Conservation (phyloP, 169 alveolate species). For the Toxoplasma gondii region DNA sequence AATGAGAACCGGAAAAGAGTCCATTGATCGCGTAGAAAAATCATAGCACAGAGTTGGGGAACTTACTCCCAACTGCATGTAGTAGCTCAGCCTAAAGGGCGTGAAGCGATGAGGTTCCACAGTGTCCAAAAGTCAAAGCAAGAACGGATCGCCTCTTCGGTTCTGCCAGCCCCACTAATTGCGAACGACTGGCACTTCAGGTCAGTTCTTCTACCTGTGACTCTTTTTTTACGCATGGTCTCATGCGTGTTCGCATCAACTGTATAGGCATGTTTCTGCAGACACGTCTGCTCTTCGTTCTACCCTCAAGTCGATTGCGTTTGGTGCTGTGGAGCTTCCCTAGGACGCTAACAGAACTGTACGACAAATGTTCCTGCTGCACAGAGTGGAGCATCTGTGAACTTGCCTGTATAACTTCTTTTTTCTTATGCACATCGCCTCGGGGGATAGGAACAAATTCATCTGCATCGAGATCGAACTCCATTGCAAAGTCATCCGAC, state of each 20-base stretch:
- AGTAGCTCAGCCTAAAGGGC: not conserved
- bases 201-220: not conserved
- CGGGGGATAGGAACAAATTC: slow-evolving; percentile 98
- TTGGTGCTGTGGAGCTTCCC: not conserved
- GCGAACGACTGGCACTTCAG: not conserved
- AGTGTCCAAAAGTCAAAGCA: not conserved
- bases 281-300: not conserved
- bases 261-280: too few species aligned
- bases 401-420: slow-evolving; percentile 93
- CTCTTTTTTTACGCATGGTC: not conserved
- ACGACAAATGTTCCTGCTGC: not conserved
- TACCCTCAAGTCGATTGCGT: not conserved
- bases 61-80: too few species aligned
- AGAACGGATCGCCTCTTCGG: not conserved
- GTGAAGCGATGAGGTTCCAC: not conserved
- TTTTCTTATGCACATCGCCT: slow-evolving; percentile 99
- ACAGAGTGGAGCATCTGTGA: too few species aligned
- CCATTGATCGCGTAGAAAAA: not conserved
- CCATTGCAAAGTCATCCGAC: slow-evolving; percentile 97
- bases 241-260: too few species aligned
- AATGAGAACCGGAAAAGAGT: not conserved
- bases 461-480: slow-evolving; percentile 99
- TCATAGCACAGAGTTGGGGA: not conserved
- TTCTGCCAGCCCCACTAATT: not conserved
- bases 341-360: not conserved